Evolutionary conservation across 192 early-diverging fungal genomes (phyloP).

Genomic region (Podila verticillata): DNA sequence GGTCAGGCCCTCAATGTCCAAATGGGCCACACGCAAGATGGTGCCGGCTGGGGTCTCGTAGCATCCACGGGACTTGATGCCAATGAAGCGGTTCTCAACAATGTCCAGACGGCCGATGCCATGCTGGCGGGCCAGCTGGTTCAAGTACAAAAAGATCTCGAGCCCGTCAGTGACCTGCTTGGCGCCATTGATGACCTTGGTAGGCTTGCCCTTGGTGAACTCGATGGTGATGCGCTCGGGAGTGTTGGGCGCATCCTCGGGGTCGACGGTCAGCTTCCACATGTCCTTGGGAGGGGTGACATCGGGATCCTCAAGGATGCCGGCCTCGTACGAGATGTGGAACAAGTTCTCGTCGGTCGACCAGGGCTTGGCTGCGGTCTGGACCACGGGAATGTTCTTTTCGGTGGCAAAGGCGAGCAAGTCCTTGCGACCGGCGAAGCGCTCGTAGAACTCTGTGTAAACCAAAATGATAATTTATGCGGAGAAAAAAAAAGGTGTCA

Average conservation of each 20-base stretch:
- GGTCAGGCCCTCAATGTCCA: slow-evolving; percentile 94
- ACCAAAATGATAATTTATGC: not conserved
- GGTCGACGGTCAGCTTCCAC: slow-evolving; percentile 99
- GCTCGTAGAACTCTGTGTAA: slow-evolving; percentile 84
- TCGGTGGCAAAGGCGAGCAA: slow-evolving; percentile 91
- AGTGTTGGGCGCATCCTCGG: slow-evolving; percentile 95
- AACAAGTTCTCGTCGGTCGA: slow-evolving; percentile 99
- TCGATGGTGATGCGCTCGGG: slow-evolving; percentile 94
- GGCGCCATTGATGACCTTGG: slow-evolving; percentile 85
- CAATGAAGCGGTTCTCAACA: slow-evolving; percentile 99
- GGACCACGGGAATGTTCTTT: slow-evolving; percentile 92
- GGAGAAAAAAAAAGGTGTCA: not conserved
- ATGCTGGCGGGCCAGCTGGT: slow-evolving; percentile 94
- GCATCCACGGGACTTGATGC: slow-evolving; percentile 98
- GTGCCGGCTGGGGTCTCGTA: slow-evolving; percentile 99
- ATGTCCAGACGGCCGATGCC: slow-evolving; percentile 99
- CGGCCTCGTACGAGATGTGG: slow-evolving; percentile 99
- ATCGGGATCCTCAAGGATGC: slow-evolving; percentile 97
- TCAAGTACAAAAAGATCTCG: slow-evolving; percentile 95
- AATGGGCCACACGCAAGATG: slow-evolving; percentile 93
- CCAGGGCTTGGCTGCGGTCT: slow-evolving; percentile 98
- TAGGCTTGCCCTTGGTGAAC: slow-evolving; percentile 90
- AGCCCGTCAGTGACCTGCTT: slow-evolving; percentile 68
- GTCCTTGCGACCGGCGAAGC: slow-evolving; percentile 92
- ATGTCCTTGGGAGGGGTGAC: slow-evolving; percentile 97